These are phyloP conservation scores for Hirschfeldia incana DNA, from an alignment of 345 rosid genomes.

Conservation along the genomic window DNA sequence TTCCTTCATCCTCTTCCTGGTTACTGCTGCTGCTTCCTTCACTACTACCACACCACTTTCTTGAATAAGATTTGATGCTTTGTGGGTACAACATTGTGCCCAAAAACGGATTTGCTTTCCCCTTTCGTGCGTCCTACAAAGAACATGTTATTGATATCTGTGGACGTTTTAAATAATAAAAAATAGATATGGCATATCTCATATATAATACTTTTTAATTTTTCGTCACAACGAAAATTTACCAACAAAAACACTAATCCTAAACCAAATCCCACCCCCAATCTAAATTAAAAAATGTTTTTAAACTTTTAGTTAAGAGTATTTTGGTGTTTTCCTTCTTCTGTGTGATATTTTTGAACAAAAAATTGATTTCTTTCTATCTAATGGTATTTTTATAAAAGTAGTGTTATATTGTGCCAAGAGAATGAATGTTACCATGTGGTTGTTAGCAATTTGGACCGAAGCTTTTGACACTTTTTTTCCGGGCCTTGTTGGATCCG, in stretches of 20 bases:
- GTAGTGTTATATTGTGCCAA: background rate
- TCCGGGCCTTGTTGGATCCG: conserved; percentile 18
- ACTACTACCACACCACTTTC: conserved; percentile 31
- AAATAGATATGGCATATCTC: background rate
- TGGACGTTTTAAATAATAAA: background rate
- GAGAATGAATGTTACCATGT: conserved; percentile 28
- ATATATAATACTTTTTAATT: too few species aligned
- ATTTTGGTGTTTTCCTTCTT: background rate
- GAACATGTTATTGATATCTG: background rate
- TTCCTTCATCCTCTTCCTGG: conserved; percentile 38
- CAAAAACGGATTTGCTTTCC: conserved; percentile 25
- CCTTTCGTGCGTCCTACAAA: conserved; percentile 31
- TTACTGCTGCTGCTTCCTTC: conserved; percentile 32
- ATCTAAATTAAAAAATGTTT: too few species aligned
- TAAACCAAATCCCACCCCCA: background rate
- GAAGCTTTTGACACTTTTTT: conserved; percentile 31
- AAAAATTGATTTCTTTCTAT: background rate
- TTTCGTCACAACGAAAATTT: background rate
- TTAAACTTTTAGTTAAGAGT: background rate
- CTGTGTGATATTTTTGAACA: background rate
- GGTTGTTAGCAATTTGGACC: conserved; percentile 32
- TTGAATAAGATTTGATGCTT: conserved; percentile 34
- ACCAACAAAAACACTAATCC: background rate
- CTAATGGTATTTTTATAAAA: background rate
- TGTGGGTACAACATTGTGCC: conserved; percentile 40